These are phyloP conservation scores for Lachnellula arida DNA, from an alignment of 2,329 filamentous ascomycete species.

Conservation along the genomic window DNA sequence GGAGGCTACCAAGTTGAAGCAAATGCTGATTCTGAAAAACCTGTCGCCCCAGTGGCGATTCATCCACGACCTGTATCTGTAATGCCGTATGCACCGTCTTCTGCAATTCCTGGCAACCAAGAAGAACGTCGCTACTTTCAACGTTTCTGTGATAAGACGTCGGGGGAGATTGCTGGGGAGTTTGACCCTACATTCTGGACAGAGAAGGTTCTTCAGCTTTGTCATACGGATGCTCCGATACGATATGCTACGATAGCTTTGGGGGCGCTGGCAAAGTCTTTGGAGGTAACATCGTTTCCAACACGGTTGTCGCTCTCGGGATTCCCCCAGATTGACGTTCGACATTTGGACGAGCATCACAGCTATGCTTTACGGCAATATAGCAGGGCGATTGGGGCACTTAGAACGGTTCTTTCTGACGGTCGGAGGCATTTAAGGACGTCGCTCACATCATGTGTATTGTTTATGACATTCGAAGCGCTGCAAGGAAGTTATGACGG, in stretches of 20 bases:
- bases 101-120: constrained; percentile 25
- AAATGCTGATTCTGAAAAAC: constrained; percentile 24
- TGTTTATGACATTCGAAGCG: constrained; percentile 32
- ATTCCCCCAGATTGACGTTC: constrained; percentile 30
- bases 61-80: constrained; percentile 30
- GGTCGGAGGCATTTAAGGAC: constrained; percentile 30
- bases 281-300: constrained; percentile 29
- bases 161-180: constrained; percentile 27
- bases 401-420: constrained; percentile 26
- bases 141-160: constrained; percentile 31
- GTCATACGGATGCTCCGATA: constrained; percentile 29
- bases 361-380: constrained; percentile 29
- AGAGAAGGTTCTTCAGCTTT: constrained; percentile 31
- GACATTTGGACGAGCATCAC: constrained; percentile 30
- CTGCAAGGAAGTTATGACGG: constrained; percentile 31
- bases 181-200: constrained; percentile 32
- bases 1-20: constrained; percentile 30
- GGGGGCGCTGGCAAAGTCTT: constrained; percentile 28
- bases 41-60: constrained; percentile 25
- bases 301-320: constrained; percentile 28
- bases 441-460: constrained; percentile 28
- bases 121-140: constrained; percentile 31
- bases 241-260: constrained; percentile 29
- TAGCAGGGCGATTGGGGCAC: constrained; percentile 27
- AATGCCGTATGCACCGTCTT: constrained; percentile 27